Conservation (phyloP, 2,329 filamentous ascomycete genomes). For the Shiraia bambusicola region DNA sequence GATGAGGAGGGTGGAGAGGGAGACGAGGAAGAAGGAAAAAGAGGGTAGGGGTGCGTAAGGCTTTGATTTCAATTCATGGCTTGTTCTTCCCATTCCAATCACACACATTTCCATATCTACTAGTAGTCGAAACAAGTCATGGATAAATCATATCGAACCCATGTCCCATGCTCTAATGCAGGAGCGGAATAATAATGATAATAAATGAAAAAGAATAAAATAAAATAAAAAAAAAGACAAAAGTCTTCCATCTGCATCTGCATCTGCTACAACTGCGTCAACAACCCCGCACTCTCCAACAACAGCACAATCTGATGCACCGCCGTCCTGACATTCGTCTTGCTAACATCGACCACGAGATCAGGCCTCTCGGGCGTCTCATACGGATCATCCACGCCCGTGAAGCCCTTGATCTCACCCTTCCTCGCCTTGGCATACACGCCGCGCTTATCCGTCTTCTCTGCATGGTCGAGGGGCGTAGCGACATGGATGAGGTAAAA, state of each 20-base stretch:
- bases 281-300: conserved; percentile 83
- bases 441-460: conserved; percentile 92
- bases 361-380: conserved; percentile 81
- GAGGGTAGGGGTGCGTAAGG: conserved; percentile 38
- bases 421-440: conserved; percentile 81
- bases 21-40: conserved; percentile 67
- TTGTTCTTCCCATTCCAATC: no score
- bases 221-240: no score
- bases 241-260: no score
- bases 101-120: no score
- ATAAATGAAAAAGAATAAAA: no score
- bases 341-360: conserved; percentile 80
- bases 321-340: conserved; percentile 84
- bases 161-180: no score
- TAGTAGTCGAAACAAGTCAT: no score
- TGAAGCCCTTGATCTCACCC: conserved; percentile 97
- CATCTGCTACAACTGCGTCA: conserved; percentile 65
- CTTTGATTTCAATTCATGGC: no score
- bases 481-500: conserved; percentile 97
- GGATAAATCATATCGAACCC: no score
- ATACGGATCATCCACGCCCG: conserved; percentile 96
- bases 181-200: no score
- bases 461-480: conserved; percentile 86
- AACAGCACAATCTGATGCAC: conserved; percentile 96
- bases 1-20: conserved; percentile 69